phyloP scores from a whole-genome alignment of 108 stramenopile genomes.

The Cylindrotheca fusiformis region DNA sequence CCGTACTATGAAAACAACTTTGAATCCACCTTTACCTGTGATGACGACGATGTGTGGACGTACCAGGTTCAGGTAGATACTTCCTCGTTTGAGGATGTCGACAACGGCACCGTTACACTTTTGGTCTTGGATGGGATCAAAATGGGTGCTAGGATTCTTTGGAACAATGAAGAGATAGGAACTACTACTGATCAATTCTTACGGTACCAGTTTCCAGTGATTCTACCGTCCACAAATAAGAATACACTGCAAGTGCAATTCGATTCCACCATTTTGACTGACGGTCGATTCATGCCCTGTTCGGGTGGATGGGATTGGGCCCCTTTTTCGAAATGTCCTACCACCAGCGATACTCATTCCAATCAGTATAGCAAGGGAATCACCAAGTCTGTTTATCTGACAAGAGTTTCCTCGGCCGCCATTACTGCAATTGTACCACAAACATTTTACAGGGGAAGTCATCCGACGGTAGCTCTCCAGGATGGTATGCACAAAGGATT shows the following conservation, averaged over 20 bases:
- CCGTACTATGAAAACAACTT: constrained; percentile 41
- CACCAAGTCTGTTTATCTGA: constrained; percentile 28
- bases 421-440: constrained; percentile 41
- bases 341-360: constrained; percentile 18
- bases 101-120: background rate
- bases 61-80: constrained; percentile 27
- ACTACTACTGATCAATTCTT: constrained; percentile 45
- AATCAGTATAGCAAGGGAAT: constrained; percentile 36
- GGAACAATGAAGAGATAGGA: constrained; percentile 29
- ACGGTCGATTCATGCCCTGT: constrained; percentile 42
- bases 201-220: constrained; percentile 24
- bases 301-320: constrained; percentile 61
- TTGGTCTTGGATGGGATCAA: constrained; percentile 51
- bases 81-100: constrained; percentile 18
- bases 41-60: background rate
- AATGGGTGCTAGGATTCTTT: constrained; percentile 43
- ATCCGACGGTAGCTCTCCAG: constrained; percentile 15
- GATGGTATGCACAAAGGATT: constrained; percentile 9
- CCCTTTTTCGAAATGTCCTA: constrained; percentile 19
- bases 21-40: constrained; percentile 35
- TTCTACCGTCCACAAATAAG: background rate
- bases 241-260: constrained; percentile 33
- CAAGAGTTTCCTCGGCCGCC: constrained; percentile 6
- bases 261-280: constrained; percentile 36
- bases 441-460: constrained; percentile 30